These are phyloP conservation scores for Galerina sulciceps DNA, from an alignment of 768 basidiomycete genomes.

Conservation along the genomic window DNA sequence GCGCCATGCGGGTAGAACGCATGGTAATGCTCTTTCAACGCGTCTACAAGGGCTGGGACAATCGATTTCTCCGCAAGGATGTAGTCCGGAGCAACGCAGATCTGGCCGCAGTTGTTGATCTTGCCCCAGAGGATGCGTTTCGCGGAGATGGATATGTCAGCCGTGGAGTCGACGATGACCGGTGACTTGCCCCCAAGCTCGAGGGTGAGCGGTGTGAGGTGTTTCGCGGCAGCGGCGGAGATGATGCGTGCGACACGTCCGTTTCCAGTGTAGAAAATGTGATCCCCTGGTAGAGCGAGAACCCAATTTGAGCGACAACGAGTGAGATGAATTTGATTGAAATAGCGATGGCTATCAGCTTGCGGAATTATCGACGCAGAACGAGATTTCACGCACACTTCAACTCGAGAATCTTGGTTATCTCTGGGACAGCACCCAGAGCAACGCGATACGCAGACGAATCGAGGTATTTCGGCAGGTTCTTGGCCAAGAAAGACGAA, in stretches of 20 bases:
- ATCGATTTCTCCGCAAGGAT: conserved; percentile 41
- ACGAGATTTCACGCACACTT: conserved; percentile 34
- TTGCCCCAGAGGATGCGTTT: conserved; percentile 74
- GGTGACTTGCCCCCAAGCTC: conserved; percentile 61
- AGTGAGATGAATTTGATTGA: too few relatives aligned
- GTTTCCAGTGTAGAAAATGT: conserved; percentile 53
- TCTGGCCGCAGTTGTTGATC: conserved; percentile 67
- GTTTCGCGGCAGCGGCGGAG: conserved; percentile 53
- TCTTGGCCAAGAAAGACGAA: conserved; percentile 52
- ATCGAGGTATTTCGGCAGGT: conserved; percentile 58
- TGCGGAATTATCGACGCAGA: too few relatives aligned
- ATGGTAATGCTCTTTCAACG: conserved; percentile 44
- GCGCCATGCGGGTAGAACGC: conserved; percentile 61
- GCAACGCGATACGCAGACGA: conserved; percentile 54
- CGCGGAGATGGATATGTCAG: conserved; percentile 55
- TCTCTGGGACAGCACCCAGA: conserved; percentile 62
- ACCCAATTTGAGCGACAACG: not conserved
- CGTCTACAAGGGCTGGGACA: conserved; percentile 51
- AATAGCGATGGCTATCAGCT: too few relatives aligned
- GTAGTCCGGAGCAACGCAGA: conserved; percentile 64
- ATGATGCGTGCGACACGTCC: conserved; percentile 51
- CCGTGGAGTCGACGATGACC: conserved; percentile 40
- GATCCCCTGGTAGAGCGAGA: conserved; percentile 28
- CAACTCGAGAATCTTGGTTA: conserved; percentile 52
- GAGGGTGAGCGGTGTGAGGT: conserved; percentile 58